Evolutionary conservation across 2,329 filamentous ascomycete species (phyloP).

Genomic region (Neofusicoccum sp.): DNA sequence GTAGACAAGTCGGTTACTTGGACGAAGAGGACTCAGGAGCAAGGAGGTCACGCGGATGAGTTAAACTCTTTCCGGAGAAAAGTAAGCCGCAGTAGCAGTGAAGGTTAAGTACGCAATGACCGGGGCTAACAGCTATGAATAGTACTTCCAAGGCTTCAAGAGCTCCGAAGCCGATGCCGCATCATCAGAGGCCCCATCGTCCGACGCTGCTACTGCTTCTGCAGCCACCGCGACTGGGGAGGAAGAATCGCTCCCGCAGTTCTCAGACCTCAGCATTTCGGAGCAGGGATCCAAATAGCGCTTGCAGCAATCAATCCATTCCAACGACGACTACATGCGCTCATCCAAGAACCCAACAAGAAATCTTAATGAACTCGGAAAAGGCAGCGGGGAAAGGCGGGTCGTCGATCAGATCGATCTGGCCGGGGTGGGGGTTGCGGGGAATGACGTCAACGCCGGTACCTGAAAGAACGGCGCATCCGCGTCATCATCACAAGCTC

Average conservation of each 20-base stretch:
- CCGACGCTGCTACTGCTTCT: neutral
- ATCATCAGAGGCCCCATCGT: neutral
- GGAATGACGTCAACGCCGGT: slow-evolving; percentile 10
- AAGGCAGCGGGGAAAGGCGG: neutral
- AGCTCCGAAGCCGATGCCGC: slow-evolving; percentile 23
- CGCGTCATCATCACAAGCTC: slow-evolving; percentile 4
- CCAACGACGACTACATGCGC: too few relatives aligned
- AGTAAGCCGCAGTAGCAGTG: slow-evolving; percentile 26
- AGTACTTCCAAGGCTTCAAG: slow-evolving; percentile 45
- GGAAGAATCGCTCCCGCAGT: neutral
- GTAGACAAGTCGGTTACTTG: slow-evolving; percentile 19
- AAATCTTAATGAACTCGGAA: neutral
- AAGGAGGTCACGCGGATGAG: slow-evolving; percentile 62
- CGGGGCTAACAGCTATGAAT: neutral
- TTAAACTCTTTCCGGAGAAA: slow-evolving; percentile 68
- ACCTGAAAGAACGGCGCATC: neutral
- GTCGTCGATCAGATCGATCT: neutral
- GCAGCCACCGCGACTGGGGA: neutral
- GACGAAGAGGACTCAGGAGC: slow-evolving; percentile 37
- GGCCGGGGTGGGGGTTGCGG: neutral
- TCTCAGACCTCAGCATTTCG: neutral
- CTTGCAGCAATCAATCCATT: neutral
- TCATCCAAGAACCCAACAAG: neutral
- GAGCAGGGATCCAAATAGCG: neutral
- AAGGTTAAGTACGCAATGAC: neutral